These are phyloP conservation scores for Ophiostoma ips DNA, from an alignment of 2,329 filamentous ascomycete species.

Conservation along the genomic window DNA sequence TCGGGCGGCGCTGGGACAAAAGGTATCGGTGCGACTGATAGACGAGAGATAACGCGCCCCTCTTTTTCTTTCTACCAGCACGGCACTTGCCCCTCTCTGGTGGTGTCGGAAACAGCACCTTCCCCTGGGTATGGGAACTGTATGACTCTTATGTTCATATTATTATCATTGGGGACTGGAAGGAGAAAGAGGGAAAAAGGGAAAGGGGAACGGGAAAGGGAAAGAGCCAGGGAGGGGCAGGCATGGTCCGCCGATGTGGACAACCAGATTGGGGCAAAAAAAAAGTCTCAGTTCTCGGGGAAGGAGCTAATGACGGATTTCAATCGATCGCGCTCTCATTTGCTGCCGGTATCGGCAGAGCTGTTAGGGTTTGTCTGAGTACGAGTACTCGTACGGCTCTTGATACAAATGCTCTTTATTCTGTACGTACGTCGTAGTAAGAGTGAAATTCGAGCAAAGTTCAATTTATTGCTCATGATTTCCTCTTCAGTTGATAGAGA, in stretches of 20 bases:
- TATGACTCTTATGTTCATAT: not conserved
- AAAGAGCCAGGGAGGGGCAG: not conserved
- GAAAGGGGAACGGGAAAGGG: not conserved
- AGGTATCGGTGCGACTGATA: not conserved
- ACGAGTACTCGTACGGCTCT: too few species aligned
- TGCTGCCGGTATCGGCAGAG: slow-evolving; percentile 14
- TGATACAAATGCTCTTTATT: not conserved
- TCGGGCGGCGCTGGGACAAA: too few species aligned
- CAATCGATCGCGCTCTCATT: slow-evolving; percentile 12
- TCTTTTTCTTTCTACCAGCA: too few species aligned
- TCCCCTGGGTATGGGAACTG: not conserved
- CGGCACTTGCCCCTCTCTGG: slow-evolving; percentile 4
- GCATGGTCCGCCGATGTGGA: not conserved
- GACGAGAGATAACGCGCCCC: not conserved
- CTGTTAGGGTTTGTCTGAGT: not conserved
- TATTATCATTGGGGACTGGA: not conserved
- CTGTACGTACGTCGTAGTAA: not conserved
- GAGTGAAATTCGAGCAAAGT: too few species aligned
- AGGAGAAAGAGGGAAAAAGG: not conserved
- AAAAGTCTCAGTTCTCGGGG: slow-evolving; percentile 1
- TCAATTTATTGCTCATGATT: too few species aligned
- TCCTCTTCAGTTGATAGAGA: too few species aligned
- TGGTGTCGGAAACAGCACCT: not conserved
- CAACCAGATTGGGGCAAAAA: slow-evolving; percentile 1
- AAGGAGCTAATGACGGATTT: slow-evolving; percentile 7